Evolutionary conservation across 257 asterid genomes (phyloP).

Genomic region (Solanum ahanhuiri): DNA sequence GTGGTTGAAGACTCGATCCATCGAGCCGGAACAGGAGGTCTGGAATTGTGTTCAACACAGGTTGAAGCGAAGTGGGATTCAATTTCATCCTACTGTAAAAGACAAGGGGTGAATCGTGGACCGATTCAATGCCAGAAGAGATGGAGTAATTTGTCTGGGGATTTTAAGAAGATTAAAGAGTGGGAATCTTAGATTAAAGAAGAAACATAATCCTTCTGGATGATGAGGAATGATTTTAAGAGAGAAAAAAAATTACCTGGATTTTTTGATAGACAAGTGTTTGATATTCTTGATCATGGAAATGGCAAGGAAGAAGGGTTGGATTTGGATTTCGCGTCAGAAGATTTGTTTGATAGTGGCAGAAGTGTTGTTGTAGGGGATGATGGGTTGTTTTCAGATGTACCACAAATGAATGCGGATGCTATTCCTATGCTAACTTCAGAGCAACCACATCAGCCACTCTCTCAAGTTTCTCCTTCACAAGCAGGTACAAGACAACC

Average conservation of each 20-base stretch:
- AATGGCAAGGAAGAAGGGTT: constrained; percentile 15
- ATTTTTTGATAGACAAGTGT: constrained; percentile 77
- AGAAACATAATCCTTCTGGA: constrained; percentile 76
- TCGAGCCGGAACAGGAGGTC: too few relatives aligned
- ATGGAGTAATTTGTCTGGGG: background rate
- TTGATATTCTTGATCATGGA: constrained; percentile 54
- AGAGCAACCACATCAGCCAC: background rate
- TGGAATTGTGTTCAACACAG: background rate
- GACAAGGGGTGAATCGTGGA: background rate
- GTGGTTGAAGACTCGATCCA: too few relatives aligned
- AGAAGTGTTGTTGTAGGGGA: constrained; percentile 53
- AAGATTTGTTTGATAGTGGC: constrained; percentile 65
- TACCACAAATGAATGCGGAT: constrained; percentile 10
- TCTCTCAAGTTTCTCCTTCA: background rate
- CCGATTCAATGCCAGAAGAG: background rate
- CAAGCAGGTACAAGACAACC: constrained; percentile 41
- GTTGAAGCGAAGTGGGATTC: too few relatives aligned
- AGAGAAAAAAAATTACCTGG: constrained; percentile 76
- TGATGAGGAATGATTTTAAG: constrained; percentile 82
- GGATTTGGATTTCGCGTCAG: constrained; percentile 30
- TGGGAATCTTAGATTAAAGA: constrained; percentile 51
- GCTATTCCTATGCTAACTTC: constrained; percentile 13
- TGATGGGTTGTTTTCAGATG: constrained; percentile 73
- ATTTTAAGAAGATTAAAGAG: constrained; percentile 35
- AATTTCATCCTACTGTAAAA: too few relatives aligned